Conservation (phyloP, 2,329 filamentous ascomycete genomes). For the Colletotrichum tofieldiae region DNA sequence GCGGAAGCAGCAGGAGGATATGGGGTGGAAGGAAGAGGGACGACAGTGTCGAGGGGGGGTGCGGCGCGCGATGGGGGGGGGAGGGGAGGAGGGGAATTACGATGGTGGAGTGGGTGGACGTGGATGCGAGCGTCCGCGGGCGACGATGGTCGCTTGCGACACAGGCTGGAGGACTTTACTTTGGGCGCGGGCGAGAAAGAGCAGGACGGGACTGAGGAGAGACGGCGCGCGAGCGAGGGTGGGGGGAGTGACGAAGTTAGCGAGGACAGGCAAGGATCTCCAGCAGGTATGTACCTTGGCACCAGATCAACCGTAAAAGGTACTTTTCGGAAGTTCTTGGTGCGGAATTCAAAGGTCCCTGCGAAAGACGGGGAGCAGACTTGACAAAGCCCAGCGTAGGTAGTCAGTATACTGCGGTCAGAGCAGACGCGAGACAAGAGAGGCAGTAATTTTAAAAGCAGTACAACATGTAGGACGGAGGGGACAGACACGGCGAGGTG, state of each 20-base stretch:
- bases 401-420: background rate
- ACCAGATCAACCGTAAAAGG: background rate
- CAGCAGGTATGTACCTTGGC: background rate
- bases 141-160: conserved; percentile 28
- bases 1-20: background rate
- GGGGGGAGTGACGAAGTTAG: background rate
- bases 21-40: background rate
- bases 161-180: background rate
- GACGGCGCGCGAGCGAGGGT: background rate
- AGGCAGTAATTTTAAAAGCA: conserved; percentile 5
- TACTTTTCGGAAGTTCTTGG: background rate
- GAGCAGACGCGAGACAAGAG: background rate
- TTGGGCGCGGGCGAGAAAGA: background rate
- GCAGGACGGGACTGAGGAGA: background rate
- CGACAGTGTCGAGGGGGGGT: conserved; percentile 15
- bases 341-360: background rate
- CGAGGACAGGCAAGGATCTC: background rate
- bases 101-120: conserved; percentile 20
- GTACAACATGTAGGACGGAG: background rate
- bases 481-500: conserved; percentile 11
- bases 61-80: conserved; percentile 9
- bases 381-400: background rate
- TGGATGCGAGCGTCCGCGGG: conserved; percentile 33
- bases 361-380: background rate
- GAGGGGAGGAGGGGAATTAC: conserved; percentile 1